Evolutionary conservation across 331 rosid species (phyloP), one percentile per base, ranked within the genome.

Genomic region (Pyracantha coccinea): DNA sequence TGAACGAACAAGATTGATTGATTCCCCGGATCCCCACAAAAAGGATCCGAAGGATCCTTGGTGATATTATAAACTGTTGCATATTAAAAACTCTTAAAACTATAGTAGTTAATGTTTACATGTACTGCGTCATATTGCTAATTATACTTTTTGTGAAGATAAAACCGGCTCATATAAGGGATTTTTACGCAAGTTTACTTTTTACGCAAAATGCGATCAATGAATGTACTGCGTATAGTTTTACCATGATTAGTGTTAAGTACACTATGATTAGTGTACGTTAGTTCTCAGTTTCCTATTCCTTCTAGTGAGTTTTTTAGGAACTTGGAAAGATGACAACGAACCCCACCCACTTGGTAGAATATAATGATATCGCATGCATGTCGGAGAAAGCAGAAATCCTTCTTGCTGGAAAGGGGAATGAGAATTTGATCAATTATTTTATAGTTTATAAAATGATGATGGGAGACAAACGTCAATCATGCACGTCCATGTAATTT

Each of bases 321-420:
- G 50, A 4, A 29, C 2, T 32, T 45, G 23, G 69, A 76, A 33
- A n/a, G 32, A 60, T 60, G 70, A 16, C 41, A 47, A 1, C 29
- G 64, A 58, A 60, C 38, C 67, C 47, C 16, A 61, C 71, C 75
- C 7, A 63, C 31, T 60, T 17, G 44, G 24, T 45, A 69, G 63
- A 41, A 38, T 38, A 41, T 16, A 9, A 61, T 35, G 27, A 72
- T 25, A 47, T 59, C 41, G 24, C 19, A 59, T 45, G 35, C 69
- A 44, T 69, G 63, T 69, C 58, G 44, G 71, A 29, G 75, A 77
- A 62, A 47, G 35, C 19, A 52, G 61, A 77, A 54, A 77, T 69
- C 74, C 71, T 64, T 58, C 45, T 77, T 16, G 21, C 44, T 33
- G 74, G 72, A 66, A 44, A 45, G 50, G 62, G 62, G 0, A 20